phyloP scores from a whole-genome alignment of 768 basidiomycete genomes.

The Kwoniella mangroviensis region DNA sequence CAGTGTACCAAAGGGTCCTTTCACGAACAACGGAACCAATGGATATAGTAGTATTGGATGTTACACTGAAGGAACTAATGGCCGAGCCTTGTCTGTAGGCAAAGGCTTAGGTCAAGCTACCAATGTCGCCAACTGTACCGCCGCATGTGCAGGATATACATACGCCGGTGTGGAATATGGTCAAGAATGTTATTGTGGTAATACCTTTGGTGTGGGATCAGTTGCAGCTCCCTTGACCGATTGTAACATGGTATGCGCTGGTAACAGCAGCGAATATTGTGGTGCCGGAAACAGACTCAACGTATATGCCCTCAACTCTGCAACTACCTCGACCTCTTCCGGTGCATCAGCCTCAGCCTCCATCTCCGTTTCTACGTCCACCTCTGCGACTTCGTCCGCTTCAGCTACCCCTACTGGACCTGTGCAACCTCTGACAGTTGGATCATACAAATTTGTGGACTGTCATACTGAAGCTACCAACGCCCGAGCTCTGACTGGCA shows the following conservation, averaged over 20 bases:
- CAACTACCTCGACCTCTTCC: constrained; percentile 32
- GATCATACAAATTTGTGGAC: constrained; percentile 42
- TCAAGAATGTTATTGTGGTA: constrained; percentile 64
- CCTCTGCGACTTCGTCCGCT: constrained; percentile 3
- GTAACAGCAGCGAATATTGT: constrained; percentile 62
- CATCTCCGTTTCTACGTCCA: constrained; percentile 18
- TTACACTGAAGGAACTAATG: constrained; percentile 39
- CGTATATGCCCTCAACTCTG: constrained; percentile 15
- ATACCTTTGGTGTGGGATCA: constrained; percentile 68
- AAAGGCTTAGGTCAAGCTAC: constrained; percentile 25
- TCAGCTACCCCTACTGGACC: constrained; percentile 33
- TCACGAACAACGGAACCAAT: constrained; percentile 24
- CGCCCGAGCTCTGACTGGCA: constrained; percentile 37
- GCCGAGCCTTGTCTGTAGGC: constrained; percentile 40
- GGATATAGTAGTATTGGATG: constrained; percentile 44
- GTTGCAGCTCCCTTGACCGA: constrained; percentile 56
- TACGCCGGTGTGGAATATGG: constrained; percentile 71
- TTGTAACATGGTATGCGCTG: constrained; percentile 77
- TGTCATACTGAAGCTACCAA: constrained; percentile 43
- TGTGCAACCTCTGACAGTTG: constrained; percentile 27
- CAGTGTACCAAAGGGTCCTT: constrained; percentile 5
- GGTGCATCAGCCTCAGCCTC: constrained; percentile 10
- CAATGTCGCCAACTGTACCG: constrained; percentile 62
- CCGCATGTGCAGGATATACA: constrained; percentile 67
- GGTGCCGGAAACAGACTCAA: constrained; percentile 40